These are phyloP conservation scores for Solanum appendiculatum DNA, from an alignment of 257 asterid species.

Conservation along the genomic window DNA sequence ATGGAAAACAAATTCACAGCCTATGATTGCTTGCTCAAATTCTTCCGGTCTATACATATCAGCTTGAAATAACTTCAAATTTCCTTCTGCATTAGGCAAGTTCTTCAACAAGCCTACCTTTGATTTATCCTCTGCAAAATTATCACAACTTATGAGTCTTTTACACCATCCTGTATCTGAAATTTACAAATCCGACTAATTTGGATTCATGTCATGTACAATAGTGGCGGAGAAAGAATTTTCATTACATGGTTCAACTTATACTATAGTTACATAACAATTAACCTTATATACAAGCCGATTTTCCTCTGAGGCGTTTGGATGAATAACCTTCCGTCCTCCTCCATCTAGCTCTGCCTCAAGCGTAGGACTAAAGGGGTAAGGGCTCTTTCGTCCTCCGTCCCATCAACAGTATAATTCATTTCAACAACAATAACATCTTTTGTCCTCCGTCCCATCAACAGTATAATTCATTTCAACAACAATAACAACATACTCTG, in stretches of 20 bases:
- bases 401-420: neutral
- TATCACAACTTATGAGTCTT: neutral
- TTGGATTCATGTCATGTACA: neutral
- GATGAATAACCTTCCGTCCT: neutral
- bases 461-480: neutral
- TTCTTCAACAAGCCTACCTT: constrained; percentile 17
- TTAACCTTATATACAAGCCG: neutral
- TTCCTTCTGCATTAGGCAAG: constrained; percentile 15
- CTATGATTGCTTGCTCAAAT: constrained; percentile 14
- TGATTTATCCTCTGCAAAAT: constrained; percentile 11
- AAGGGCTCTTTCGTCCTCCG: neutral
- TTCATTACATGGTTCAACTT: neutral
- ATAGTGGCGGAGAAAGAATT: neutral
- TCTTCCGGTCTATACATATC: constrained; percentile 18
- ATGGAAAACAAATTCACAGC: constrained; percentile 21
- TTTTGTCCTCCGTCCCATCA: neutral
- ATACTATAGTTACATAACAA: neutral
- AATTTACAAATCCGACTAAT: neutral
- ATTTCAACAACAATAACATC: neutral
- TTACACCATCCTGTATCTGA: neutral
- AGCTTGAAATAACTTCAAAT: constrained; percentile 19
- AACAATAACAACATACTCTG: neutral
- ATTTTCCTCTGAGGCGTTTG: neutral
- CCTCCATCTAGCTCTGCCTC: neutral
- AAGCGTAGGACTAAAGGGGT: neutral